phyloP scores from a whole-genome alignment of 768 basidiomycete genomes.

The Agrocybe chaxingu region DNA sequence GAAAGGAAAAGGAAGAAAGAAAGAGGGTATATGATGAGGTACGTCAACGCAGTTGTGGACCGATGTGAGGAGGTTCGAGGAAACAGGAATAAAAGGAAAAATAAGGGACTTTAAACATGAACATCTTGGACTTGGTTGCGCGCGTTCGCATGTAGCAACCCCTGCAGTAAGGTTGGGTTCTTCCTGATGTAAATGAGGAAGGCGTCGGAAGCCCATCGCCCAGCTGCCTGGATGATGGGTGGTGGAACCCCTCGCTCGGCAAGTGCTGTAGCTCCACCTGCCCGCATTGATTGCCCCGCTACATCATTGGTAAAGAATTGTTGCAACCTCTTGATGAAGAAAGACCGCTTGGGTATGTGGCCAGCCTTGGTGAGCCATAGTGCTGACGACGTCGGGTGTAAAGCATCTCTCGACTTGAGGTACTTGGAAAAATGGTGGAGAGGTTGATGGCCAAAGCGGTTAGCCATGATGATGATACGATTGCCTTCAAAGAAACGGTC shows the following conservation, averaged over 20 bases:
- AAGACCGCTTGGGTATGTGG: neutral
- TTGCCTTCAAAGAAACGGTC: slow-evolving; percentile 19
- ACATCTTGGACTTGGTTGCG: too few species aligned
- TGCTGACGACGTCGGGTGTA: neutral
- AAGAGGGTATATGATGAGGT: too few species aligned
- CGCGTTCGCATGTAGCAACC: too few species aligned
- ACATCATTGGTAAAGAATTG: neutral
- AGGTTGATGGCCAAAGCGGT: neutral
- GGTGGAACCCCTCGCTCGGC: neutral
- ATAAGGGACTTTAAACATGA: too few species aligned
- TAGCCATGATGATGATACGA: slow-evolving; percentile 4
- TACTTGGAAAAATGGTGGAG: neutral
- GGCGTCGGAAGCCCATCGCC: slow-evolving; percentile 6
- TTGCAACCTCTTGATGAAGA: neutral
- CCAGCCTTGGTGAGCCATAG: slow-evolving; percentile 5
- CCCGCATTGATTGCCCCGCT: slow-evolving; percentile 6
- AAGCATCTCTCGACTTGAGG: neutral
- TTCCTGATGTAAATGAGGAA: slow-evolving; percentile 7
- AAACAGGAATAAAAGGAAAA: too few species aligned
- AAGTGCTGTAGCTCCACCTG: slow-evolving; percentile 6
- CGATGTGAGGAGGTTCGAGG: too few species aligned
- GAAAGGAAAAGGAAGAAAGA: too few species aligned
- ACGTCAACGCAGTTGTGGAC: too few species aligned
- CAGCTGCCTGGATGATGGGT: slow-evolving; percentile 4
- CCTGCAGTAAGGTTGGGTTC: neutral